A percentile compares a stretch with the other conserved stretches of the same genome.
These are phyloP conservation scores for Spathaspora hagerdaliae DNA, from an alignment of 805 yeast species.

Conservation along the genomic window DNA sequence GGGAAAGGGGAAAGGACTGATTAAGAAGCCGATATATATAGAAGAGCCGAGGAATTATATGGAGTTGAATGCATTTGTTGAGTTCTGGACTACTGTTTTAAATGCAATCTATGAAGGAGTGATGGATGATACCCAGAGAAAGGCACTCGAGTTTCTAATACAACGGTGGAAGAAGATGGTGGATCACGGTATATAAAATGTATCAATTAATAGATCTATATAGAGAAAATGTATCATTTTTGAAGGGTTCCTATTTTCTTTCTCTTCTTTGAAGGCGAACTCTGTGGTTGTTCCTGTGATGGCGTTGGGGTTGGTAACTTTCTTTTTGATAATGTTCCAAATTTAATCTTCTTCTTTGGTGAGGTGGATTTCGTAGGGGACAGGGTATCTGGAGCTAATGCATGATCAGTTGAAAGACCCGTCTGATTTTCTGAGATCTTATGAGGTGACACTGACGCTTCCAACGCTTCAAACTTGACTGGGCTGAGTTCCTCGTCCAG, in stretches of 20 bases:
- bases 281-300: background rate
- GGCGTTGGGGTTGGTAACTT: background rate
- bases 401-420: no score
- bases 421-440: no score
- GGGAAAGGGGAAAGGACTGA: constrained; percentile 9
- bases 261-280: constrained; percentile 3
- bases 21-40: constrained; percentile 15
- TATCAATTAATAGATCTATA: background rate
- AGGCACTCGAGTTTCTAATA: constrained; percentile 24
- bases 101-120: constrained; percentile 35
- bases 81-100: constrained; percentile 51
- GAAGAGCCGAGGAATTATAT: constrained; percentile 9
- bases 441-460: background rate
- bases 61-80: constrained; percentile 35
- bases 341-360: background rate
- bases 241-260: constrained; percentile 4
- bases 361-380: background rate
- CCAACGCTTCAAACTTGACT: background rate
- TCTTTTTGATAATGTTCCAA: background rate
- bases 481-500: background rate
- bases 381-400: background rate
- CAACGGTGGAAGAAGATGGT: constrained; percentile 30
- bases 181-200: background rate
- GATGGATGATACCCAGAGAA: constrained; percentile 21
- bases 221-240: background rate